Evolutionary conservation across 768 basidiomycete species (phyloP).

Genomic region (Boletus reticuloceps): DNA sequence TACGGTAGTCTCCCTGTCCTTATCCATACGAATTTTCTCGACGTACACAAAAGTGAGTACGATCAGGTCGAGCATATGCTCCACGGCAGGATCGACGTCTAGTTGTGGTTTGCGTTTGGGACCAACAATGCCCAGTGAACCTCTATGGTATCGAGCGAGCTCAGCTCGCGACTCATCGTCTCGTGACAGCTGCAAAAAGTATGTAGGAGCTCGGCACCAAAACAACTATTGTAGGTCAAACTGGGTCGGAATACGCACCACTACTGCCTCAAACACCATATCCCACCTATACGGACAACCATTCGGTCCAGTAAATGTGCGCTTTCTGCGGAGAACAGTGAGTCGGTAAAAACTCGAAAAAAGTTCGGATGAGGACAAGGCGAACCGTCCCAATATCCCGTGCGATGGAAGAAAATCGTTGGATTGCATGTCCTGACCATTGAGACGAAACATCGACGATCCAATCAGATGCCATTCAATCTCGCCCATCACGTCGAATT

Average conservation of each 20-base stretch:
- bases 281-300: constrained; percentile 35
- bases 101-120: constrained; percentile 17
- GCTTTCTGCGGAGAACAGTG: constrained; percentile 12
- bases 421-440: constrained; percentile 25
- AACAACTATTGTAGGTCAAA: not conserved
- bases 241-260: constrained; percentile 11
- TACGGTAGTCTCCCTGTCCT: constrained; percentile 8
- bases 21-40: constrained; percentile 30
- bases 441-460: constrained; percentile 30
- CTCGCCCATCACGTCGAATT: constrained; percentile 30
- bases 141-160: constrained; percentile 20
- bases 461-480: constrained; percentile 35
- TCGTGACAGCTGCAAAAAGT: constrained; percentile 15
- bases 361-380: not conserved
- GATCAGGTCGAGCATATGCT: constrained; percentile 27
- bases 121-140: constrained; percentile 20
- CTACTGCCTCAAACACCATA: constrained; percentile 10
- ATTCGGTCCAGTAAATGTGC: constrained; percentile 34
- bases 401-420: constrained; percentile 22
- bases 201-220: not conserved
- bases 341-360: not conserved
- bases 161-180: constrained; percentile 12
- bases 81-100: constrained; percentile 16
- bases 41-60: constrained; percentile 32
- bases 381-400: constrained; percentile 25